Evolutionary conservation across 2,329 filamentous ascomycete genomes (phyloP), one percentile per base, ranked within the genome.

Genomic region (Nigrograna mackinnonii): DNA sequence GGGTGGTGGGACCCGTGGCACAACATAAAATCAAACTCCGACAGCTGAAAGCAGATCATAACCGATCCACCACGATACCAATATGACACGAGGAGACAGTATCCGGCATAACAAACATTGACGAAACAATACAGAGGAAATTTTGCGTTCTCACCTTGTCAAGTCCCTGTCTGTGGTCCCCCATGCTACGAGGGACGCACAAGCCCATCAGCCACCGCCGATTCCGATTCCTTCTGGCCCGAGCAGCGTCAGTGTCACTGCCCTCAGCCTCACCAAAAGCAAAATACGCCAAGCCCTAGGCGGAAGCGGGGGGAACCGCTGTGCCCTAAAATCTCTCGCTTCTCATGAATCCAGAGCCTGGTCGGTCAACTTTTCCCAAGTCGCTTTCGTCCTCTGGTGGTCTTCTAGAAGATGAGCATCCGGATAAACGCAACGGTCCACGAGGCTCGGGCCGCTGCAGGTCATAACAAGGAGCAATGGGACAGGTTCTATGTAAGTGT

Each of bases 191-290:
- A n/a, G n/a, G n/a, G n/a, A 60, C 62, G 64, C 63, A 67, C 64
- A 64, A 63, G 61, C 64, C 59, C 57, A 59, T 66, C 62, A 66
- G 63, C 62, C 62, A 66, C 62, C 58, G 55, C 61, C 58, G 59
- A 58, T 60, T 67, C 56, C 59, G 62, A 67, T 53, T 53, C 55
- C 57, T 60, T 58, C 56, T 48, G 62, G 63, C 55, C 64, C 60
- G 60, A 58, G 58, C 62, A 62, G 57, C 52, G 60, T 62, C 62
- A 61, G 50, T 57, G 56, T 62, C 52, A 54, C 57, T 59, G 54
- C 58, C 59, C 61, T 66, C 62, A 66, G 62, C 64, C 57, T 66
- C 57, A 50, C 48, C 51, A 60, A 65, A 67, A 67, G 59, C 57
- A 61, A 66, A 62, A 54, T 53, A 48, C 47, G 45, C 62, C 64